phyloP scores from a whole-genome alignment of 2,329 filamentous ascomycete genomes.

The Cytospora piceicola region DNA sequence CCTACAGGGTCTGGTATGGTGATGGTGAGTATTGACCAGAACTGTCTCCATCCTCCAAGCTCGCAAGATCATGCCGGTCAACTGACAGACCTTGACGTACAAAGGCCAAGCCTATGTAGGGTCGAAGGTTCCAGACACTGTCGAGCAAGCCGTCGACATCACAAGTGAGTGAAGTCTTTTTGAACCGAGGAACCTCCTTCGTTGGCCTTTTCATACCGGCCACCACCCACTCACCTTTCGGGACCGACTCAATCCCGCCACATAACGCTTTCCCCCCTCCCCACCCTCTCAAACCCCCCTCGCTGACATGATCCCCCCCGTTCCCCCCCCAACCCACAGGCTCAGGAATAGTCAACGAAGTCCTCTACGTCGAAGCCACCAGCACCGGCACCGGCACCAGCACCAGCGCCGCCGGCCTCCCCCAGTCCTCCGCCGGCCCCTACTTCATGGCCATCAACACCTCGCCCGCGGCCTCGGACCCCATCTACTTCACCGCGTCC shows the following conservation, averaged over 20 bases:
- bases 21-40: background rate
- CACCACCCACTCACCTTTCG: background rate
- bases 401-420: background rate
- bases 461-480: conserved; percentile 20
- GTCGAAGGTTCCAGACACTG: conserved; percentile 25
- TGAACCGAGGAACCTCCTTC: too few relatives aligned
- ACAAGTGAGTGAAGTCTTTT: conserved; percentile 20
- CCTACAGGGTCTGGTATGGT: background rate
- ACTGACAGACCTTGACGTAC: background rate
- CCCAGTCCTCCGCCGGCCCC: conserved; percentile 21
- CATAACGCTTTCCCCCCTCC: background rate
- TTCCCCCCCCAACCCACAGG: conserved; percentile 4
- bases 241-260: background rate
- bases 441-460: conserved; percentile 33
- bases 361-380: conserved; percentile 31
- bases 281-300: too few relatives aligned
- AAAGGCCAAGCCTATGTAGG: conserved; percentile 31
- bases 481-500: conserved; percentile 30
- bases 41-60: background rate
- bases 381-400: background rate
- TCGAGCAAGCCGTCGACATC: conserved; percentile 30
- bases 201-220: too few relatives aligned
- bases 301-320: background rate
- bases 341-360: conserved; percentile 25
- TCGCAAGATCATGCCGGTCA: background rate